A percentile compares a stretch with the other conserved stretches of the same genome.
Evolutionary conservation across 2,329 filamentous ascomycete species (phyloP).

Genomic region (Claviceps sp.): DNA sequence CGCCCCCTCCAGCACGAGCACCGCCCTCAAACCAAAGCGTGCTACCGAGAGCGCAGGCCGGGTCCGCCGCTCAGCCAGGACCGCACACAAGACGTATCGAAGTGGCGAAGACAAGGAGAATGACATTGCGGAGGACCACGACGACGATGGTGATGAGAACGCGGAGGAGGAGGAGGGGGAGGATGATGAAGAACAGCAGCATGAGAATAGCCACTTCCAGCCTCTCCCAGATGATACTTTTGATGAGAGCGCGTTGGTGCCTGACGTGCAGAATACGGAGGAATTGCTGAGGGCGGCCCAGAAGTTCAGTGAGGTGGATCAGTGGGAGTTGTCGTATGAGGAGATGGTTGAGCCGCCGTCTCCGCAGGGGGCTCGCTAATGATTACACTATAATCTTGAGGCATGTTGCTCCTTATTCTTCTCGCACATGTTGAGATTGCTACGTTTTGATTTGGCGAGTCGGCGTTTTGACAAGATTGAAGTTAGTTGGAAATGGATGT

Average conservation of each 20-base stretch:
- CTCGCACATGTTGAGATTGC: too few relatives aligned
- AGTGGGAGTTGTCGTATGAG: slow-evolving; percentile 56
- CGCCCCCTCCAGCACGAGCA: slow-evolving; percentile 16
- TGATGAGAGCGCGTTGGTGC: slow-evolving; percentile 17
- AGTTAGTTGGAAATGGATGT: too few relatives aligned
- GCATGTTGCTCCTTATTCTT: too few relatives aligned
- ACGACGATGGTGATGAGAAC: background rate
- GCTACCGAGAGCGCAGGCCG: slow-evolving; percentile 5
- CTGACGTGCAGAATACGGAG: slow-evolving; percentile 26
- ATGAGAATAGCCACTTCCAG: slow-evolving; percentile 26
- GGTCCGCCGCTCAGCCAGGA: slow-evolving; percentile 13
- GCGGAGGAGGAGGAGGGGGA: slow-evolving; percentile 15
- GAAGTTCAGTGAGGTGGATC: slow-evolving; percentile 58
- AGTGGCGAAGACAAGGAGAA: slow-evolving; percentile 48
- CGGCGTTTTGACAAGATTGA: too few relatives aligned
- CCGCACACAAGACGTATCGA: slow-evolving; percentile 34
- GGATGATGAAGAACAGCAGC: slow-evolving; percentile 13
- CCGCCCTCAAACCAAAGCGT: slow-evolving; percentile 14
- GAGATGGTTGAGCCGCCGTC: slow-evolving; percentile 45
- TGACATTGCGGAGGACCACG: slow-evolving; percentile 21
- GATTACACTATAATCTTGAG: too few relatives aligned
- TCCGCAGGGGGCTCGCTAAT: slow-evolving; percentile 31
- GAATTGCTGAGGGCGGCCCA: slow-evolving; percentile 45
- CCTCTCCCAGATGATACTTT: slow-evolving; percentile 34
- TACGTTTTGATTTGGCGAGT: too few relatives aligned